Evolutionary conservation across 768 basidiomycete species (phyloP), one percentile per base, ranked within the genome.

Genomic region (Pulveroboletus sp.): DNA sequence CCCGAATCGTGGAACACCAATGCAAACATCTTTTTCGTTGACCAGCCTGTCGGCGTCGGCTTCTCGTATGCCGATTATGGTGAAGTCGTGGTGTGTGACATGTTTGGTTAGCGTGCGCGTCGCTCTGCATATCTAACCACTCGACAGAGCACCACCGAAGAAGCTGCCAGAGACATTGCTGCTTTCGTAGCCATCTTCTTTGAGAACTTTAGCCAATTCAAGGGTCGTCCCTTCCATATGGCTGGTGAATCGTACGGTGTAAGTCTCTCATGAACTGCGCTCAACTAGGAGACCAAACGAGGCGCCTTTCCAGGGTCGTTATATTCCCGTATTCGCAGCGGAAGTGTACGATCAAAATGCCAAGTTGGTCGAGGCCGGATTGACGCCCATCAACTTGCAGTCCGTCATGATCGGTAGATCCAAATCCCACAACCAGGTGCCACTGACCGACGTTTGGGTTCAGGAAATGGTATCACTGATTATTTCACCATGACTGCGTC

Each of bases 161-260:
- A 85, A 38, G 85, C 83, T 4, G 83, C 84, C 0, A 73, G 77
- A 44, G 85, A 89, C 55, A 79, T 89, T 5, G 83, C 85, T 0
- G 78, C 81, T 0, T 89, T 89, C 55, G 73, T 88, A 0, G 70
- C 77, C 4, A 79, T 89, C 46, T 88, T 88, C 68, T 88, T 88
- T 41, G 84, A 88, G 56, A 75, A 82, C 49, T 90, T 90, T 61
- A 73, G 66, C 47, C 72, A 83, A 57, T 87, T 88, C 71, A 81
- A 85, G 55, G 85, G 83, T 2, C 70, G 85, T 16, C 54, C 59
- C 19, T 82, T 85, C 64, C 82, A 85, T 51, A 75, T 85, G 72
- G 71, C 80, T 2, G 82, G 75, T 13, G 75, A 81, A 64, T 80
- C 78, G 5, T 80, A 81, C 34, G 80, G 71, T 12, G 81, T 78